Conservation (phyloP, 305 asterid species). For the Solanum hybrid region DNA sequence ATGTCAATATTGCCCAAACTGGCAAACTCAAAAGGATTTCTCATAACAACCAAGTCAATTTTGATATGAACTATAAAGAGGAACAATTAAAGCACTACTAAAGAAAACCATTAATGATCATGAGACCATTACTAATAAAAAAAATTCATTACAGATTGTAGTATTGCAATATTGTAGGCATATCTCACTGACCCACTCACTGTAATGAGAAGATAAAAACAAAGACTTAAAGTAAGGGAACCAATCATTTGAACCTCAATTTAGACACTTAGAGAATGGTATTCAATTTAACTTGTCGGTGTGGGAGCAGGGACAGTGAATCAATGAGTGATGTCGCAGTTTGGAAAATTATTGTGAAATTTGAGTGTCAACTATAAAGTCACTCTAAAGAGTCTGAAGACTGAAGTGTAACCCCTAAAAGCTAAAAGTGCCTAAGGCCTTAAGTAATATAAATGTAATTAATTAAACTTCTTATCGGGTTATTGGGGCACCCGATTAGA, state of each 20-base stretch:
- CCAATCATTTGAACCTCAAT: background rate
- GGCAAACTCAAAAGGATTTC: background rate
- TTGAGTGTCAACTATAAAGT: background rate
- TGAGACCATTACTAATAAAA: background rate
- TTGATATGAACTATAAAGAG: background rate
- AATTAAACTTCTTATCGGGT: background rate
- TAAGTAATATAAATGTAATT: background rate
- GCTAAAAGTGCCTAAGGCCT: background rate
- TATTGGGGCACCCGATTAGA: background rate
- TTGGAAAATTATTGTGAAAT: background rate
- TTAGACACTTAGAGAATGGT: background rate
- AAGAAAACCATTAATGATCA: background rate
- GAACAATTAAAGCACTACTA: background rate
- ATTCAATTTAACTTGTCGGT: background rate
- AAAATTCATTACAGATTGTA: too few relatives aligned
- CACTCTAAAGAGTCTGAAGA: background rate
- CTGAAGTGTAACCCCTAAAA: background rate
- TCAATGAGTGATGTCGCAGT: background rate
- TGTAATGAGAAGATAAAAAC: background rate
- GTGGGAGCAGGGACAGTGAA: background rate
- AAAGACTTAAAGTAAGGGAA: background rate
- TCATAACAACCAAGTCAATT: background rate
- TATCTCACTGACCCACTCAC: background rate
- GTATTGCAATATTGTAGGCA: background rate
- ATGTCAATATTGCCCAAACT: background rate